Evolutionary conservation across 495 filamentous ascomycete genomes (phyloP), one percentile per base, ranked within the genome.

Genomic region (Monascus purpureus): DNA sequence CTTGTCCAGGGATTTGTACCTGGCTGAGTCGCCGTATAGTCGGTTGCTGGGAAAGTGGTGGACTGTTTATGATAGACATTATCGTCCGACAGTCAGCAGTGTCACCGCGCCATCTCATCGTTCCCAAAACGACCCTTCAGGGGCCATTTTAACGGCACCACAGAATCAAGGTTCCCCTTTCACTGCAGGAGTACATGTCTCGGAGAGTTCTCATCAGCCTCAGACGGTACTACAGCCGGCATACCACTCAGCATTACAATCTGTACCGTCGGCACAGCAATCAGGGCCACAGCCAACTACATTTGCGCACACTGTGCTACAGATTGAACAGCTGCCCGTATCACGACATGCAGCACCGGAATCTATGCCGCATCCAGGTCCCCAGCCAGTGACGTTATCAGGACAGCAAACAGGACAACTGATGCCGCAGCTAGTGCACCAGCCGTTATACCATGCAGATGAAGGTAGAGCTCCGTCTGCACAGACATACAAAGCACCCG

Each of bases 61-160:
- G 85, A 73, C 81, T 14, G 75, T 93, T 25, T 93, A 86, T 47
- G 88, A 96, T 55, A 68, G 68, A 38, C 84, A 96, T 56, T 86
- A 82, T 48, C 63, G 67, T 32, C 53, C 57, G 39, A 39, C 27
- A 9, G 36, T 33, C 41, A 51, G 53, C 19, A 47, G 53, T 34
- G 28, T 30, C 9, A 30, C 13, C 11, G 13, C 25, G 13, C 25
- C 25, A 6, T 9, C 4, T 4, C n/a, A 13, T n/a, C 11, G 13
- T n/a, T 6, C 25, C 5, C 11, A 24, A 6, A 4, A 4, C 12
- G 8, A n/a, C 8, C 9, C 8, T 11, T 16, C 8, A 13, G n/a
- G 16, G 13, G 27, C 2, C 4, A 6, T 5, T 16, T n/a, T 17
- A 7, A 14, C 27, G 9, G 16, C n/a, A 29, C 14, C 27, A 14